Base-by-base conservation (phyloP, 2,329 filamentous ascomycete species). In the Sporothrix protearum region DNA sequence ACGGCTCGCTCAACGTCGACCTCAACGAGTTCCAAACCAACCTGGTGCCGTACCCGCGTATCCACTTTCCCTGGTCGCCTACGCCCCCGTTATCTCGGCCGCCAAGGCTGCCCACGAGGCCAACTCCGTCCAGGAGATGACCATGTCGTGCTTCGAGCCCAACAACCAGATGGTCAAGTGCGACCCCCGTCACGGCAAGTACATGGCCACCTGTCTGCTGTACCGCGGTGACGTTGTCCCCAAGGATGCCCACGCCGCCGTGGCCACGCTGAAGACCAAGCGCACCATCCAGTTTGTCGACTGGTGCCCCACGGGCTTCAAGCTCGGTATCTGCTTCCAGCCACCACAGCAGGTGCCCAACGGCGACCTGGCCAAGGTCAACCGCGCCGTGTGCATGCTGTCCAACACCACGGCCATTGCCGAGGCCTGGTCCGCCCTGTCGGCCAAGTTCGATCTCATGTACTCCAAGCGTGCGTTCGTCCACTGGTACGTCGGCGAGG, bases 151-250 rank as follows among this genome's bases (percentile, higher is more conserved):
- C 91, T 99, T 99, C 86, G 95, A 99, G 89, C 94, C 95, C 78
- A 92, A 97, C 90, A 97, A 97, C 90, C 95, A 99, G 91, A 99
- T 99, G 95, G 95, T 99, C 82, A 97, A 97, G 89, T 99, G 95
- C 81, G 96, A 99, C 82, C 95, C 95, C 78, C 94, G 94, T 80
- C 94, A 96, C 83, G 95, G 95, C 84, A 99, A 99, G 89, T 99
- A 99, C 89, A 99, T 99, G 95, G 95, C 95, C 76, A 97, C 94
- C 79, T 97, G 94, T 84, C 84, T 99, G 84, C 86, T 99, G 82
- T 99, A 99, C 89, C 95, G 95, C 82, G 96, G 95, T 83, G 96
- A 98, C 79, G 95, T 99, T 78, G 96, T 98, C 74, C 93, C 95
- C 84, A 96, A 97, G 85, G 95, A 98, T 80, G 92, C 93, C 76